Percentiles rank a stretch among this genome's conserved stretches.
These are phyloP conservation scores for Primulina eburnea DNA, from an alignment of 257 asterid genomes.

Conservation along the genomic window DNA sequence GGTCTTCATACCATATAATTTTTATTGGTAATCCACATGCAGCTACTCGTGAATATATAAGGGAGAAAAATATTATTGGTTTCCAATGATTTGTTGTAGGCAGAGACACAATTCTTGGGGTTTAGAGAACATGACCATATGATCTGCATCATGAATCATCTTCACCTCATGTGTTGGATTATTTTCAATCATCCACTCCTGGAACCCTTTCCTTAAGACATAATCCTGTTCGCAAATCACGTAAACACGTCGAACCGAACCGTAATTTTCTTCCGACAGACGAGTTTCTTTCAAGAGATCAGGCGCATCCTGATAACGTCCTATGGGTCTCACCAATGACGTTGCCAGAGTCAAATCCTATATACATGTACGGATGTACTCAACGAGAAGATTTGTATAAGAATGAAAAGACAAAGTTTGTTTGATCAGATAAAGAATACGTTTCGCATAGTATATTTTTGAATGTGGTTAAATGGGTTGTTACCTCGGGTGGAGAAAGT, in stretches of 20 bases:
- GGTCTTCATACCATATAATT: no score
- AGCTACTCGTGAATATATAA: no score
- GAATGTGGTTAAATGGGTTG: not conserved
- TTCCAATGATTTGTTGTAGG: constrained; percentile 24
- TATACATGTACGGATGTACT: no score
- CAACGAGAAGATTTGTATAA: no score
- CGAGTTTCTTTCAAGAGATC: no score
- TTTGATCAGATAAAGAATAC: no score
- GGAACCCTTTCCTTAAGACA: constrained; percentile 15
- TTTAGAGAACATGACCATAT: constrained; percentile 47
- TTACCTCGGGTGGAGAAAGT: constrained; percentile 44
- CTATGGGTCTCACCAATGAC: constrained; percentile 33
- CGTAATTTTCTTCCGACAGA: constrained; percentile 28
- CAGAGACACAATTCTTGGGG: constrained; percentile 29
- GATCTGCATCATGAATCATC: constrained; percentile 36
- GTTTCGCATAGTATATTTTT: no score
- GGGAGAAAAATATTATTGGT: not conserved
- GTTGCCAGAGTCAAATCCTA: constrained; percentile 44
- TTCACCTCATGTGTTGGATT: constrained; percentile 40
- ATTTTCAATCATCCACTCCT: constrained; percentile 36
- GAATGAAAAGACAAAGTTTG: no score
- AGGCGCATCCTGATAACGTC: not conserved
- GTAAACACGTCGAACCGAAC: constrained; percentile 36
- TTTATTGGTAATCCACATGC: no score
- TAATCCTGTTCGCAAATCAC: constrained; percentile 33